Evolutionary conservation across 2,329 filamentous ascomycete genomes (phyloP).

Genomic region (Chaetomiaceae sp.): DNA sequence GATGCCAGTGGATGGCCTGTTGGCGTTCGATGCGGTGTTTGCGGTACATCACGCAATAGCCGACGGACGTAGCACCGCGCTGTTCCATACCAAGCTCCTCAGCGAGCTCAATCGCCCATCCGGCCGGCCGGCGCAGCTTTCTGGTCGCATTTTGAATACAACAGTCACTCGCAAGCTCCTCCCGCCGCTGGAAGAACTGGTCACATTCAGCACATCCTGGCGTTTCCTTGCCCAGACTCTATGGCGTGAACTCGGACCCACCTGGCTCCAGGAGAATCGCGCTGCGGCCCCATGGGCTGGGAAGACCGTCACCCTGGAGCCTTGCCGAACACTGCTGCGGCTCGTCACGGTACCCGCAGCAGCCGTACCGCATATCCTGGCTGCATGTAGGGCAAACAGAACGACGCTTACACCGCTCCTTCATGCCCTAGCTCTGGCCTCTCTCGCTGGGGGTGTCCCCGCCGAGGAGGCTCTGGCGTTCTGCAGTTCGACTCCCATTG

Average conservation of each 20-base stretch:
- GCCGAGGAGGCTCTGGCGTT: slow-evolving; percentile 34
- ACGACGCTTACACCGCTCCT: slow-evolving; percentile 48
- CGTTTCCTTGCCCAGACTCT: slow-evolving; percentile 39
- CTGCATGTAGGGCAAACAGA: slow-evolving; percentile 37
- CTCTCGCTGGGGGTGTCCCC: slow-evolving; percentile 38
- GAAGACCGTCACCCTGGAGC: slow-evolving; percentile 33
- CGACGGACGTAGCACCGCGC: slow-evolving; percentile 46
- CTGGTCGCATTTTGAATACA: slow-evolving; percentile 32
- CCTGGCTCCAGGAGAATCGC: slow-evolving; percentile 32
- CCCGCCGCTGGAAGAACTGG: slow-evolving; percentile 38
- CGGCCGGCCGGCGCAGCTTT: slow-evolving; percentile 15
- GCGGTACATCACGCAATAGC: slow-evolving; percentile 49
- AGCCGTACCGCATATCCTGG: slow-evolving; percentile 33
- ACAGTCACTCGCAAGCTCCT: slow-evolving; percentile 30
- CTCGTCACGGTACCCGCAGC: slow-evolving; percentile 35
- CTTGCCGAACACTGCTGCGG: slow-evolving; percentile 35
- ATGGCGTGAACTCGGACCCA: slow-evolving; percentile 39
- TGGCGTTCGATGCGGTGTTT: slow-evolving; percentile 42
- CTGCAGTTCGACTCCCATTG: slow-evolving; percentile 40
- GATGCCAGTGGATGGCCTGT: slow-evolving; percentile 15
- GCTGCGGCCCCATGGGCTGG: slow-evolving; percentile 38
- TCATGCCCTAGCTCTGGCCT: slow-evolving; percentile 42
- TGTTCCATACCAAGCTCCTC: slow-evolving; percentile 48
- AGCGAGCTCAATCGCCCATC: slow-evolving; percentile 35
- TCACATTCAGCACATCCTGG: slow-evolving; percentile 39